Percentiles rank a stretch among this genome's conserved stretches.
Evolutionary conservation across 108 stramenopile species (phyloP).

Genomic region (Cyclotella cryptica): DNA sequence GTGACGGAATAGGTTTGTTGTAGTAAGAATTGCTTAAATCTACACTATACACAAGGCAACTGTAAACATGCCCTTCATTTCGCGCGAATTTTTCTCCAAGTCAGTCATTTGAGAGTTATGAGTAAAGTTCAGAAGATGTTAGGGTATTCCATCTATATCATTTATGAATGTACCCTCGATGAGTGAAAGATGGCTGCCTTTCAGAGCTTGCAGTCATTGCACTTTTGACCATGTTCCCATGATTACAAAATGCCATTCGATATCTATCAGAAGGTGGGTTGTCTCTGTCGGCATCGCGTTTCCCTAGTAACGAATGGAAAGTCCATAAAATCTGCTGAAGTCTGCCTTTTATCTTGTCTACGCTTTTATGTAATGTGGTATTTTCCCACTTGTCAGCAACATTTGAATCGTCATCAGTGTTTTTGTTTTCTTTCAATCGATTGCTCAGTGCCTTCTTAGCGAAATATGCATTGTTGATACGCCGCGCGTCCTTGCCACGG

Average conservation of each 20-base stretch:
- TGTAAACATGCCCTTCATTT: too few relatives aligned
- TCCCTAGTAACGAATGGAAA: not conserved
- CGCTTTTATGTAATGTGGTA: too few relatives aligned
- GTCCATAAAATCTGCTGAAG: not conserved
- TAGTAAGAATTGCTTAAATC: not conserved
- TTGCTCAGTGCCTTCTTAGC: conserved; percentile 2
- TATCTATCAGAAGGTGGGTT: not conserved
- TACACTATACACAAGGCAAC: not conserved
- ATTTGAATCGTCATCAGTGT: not conserved
- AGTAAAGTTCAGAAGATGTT: too few relatives aligned
- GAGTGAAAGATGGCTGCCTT: too few relatives aligned
- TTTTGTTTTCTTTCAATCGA: not conserved
- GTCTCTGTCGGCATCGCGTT: not conserved
- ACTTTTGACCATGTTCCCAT: not conserved
- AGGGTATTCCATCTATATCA: too few relatives aligned
- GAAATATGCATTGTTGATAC: not conserved
- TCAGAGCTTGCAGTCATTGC: too few relatives aligned
- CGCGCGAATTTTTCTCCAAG: too few relatives aligned
- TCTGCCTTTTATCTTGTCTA: not conserved
- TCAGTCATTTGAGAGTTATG: too few relatives aligned
- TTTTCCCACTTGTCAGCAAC: not conserved
- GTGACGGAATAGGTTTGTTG: not conserved
- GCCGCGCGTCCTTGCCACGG: too few relatives aligned
- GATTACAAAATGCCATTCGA: too few relatives aligned
- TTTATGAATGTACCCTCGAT: too few relatives aligned